These are phyloP conservation scores for Yamadazyma akitaensis DNA, from an alignment of 805 yeast species.

Conservation along the genomic window DNA sequence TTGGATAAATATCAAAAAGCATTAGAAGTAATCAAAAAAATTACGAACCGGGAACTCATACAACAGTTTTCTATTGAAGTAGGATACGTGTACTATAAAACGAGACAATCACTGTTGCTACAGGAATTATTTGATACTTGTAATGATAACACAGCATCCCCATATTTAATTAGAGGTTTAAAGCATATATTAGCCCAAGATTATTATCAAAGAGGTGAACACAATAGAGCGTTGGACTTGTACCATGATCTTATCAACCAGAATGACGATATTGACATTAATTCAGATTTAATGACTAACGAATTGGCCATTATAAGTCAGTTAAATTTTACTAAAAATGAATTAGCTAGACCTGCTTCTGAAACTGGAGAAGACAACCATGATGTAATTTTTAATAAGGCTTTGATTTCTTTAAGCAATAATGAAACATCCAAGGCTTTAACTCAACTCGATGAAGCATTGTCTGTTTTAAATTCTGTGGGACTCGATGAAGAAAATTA, in stretches of 20 bases:
- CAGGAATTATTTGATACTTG: conserved; percentile 17
- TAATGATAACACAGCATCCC: conserved; percentile 17
- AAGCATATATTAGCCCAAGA: conserved; percentile 54
- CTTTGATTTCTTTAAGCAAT: conserved; percentile 46
- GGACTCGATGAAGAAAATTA: conserved; percentile 40
- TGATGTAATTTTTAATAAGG: conserved; percentile 59
- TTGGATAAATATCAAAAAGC: conserved; percentile 56
- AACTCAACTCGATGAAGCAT: conserved; percentile 44
- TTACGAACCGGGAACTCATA: conserved; percentile 32
- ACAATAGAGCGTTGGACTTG: conserved; percentile 39
- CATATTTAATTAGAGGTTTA: conserved; percentile 30
- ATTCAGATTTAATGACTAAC: conserved; percentile 55
- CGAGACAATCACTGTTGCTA: conserved; percentile 40
- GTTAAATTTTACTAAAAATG: conserved; percentile 17
- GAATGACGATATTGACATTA: conserved; percentile 38
- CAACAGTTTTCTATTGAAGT: conserved; percentile 44
- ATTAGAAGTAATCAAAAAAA: conserved; percentile 36
- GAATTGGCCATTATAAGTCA: conserved; percentile 68
- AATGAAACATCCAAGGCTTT: conserved; percentile 41
- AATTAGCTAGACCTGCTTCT: conserved; percentile 3
- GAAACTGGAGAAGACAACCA: conserved; percentile 25
- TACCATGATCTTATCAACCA: conserved; percentile 41
- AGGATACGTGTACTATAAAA: conserved; percentile 59
- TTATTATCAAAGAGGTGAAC: conserved; percentile 46
- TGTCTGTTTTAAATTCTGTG: conserved; percentile 35